Evolutionary conservation across 805 yeast genomes (phyloP), one percentile per base, ranked within the genome.

Genomic region (Hanseniaspora occidentalis): DNA sequence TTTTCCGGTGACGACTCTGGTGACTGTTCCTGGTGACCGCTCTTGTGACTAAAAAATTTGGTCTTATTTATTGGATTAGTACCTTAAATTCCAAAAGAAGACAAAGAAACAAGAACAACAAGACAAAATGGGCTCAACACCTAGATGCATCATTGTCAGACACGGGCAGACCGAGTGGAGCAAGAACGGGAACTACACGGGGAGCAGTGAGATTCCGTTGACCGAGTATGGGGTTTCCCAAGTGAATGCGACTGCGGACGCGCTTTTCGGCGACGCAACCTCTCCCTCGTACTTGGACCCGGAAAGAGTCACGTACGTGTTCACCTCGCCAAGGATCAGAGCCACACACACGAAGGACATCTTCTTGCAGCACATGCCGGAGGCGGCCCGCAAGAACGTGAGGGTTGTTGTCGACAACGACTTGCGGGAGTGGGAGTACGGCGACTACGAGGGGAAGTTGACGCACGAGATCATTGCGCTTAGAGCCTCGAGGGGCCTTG

Each of bases 81-180:
- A 13, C 8, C 4, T 8, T 5, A 25, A 8, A 25, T 25, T 25
- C 29, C 29, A 5, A 14, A 25, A 25, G n/a, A 13, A 14, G 29
- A 13, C 29, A 13, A 13, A 25, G n/a, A 25, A 25, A 25, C 11
- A 25, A 25, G n/a, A 4, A 13, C 11, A 25, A 4, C 4, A 13
- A 4, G 11, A 13, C n/a, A 29, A 29, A 29, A 29, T 29, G 33
- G 18, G 25, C 10, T 23, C 17, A 29, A 69, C 82, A 10, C 88
- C 88, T 23, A 70, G 88, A 58, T 71, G 80, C 38, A 69, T 80
- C 20, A 73, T 80, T 47, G 71, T 80, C 38, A 84, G 92, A 56
- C 92, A 82, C 50, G 89, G 89, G 22, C 95, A 88, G 64, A 88
- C 97, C 2, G 94, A 79, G 59, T 88, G 97, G 97, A 88, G 96